phyloP scores from a whole-genome alignment of 768 basidiomycete genomes.

The Podaxis sp. region DNA sequence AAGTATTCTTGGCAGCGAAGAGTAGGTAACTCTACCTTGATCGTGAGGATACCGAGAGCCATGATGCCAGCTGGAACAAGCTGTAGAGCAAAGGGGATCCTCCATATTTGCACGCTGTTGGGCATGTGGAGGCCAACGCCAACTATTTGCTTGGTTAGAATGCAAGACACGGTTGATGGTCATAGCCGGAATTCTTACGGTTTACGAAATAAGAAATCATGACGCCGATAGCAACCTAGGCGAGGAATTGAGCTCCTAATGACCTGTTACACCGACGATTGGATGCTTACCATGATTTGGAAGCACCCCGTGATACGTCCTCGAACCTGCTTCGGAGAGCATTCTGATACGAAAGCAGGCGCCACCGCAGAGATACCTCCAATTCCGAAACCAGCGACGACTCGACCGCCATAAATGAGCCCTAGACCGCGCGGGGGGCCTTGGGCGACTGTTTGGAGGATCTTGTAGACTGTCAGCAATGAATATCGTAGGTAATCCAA shows the following conservation, averaged over 20 bases:
- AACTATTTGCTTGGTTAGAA: constrained; percentile 30
- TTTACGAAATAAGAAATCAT: constrained; percentile 85
- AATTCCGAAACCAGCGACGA: constrained; percentile 75
- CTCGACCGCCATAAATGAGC: constrained; percentile 78
- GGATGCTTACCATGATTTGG: constrained; percentile 64
- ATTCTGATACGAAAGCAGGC: constrained; percentile 84
- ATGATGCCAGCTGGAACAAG: constrained; percentile 73
- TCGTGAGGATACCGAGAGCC: constrained; percentile 60
- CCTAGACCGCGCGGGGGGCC: constrained; percentile 48
- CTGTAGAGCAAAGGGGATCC: constrained; percentile 71
- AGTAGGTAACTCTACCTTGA: constrained; percentile 35
- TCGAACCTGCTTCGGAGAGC: constrained; percentile 81
- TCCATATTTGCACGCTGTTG: constrained; percentile 51
- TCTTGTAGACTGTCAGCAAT: constrained; percentile 29
- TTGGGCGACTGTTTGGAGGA: constrained; percentile 65
- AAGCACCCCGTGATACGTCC: constrained; percentile 83
- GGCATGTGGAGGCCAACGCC: constrained; percentile 55
- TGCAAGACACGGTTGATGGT: neutral
- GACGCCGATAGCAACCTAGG: constrained; percentile 66
- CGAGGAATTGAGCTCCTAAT: neutral
- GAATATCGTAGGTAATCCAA: neutral
- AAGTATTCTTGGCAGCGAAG: neutral
- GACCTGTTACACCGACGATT: neutral
- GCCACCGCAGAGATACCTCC: constrained; percentile 82
- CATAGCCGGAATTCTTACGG: constrained; percentile 37